Percentiles rank a stretch among this genome's conserved stretches.
Conservation (phyloP, 495 filamentous ascomycete genomes). For the Cercophora newfieldiana region DNA sequence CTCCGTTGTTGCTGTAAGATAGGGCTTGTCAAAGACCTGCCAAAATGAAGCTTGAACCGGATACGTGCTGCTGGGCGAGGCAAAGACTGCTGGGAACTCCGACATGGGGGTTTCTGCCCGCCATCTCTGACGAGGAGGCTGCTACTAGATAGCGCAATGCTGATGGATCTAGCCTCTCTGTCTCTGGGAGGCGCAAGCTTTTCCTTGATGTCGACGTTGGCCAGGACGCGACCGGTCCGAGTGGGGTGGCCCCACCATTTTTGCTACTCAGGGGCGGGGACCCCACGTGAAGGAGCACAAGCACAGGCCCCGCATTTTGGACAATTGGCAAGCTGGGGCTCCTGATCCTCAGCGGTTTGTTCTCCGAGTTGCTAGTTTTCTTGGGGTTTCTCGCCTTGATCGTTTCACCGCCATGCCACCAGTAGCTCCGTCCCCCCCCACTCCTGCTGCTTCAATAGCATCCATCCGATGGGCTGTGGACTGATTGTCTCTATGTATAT, state of each 20-base stretch:
- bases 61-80: no score
- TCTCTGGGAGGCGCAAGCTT: no score
- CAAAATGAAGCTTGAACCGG: no score
- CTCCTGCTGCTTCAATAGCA: not conserved
- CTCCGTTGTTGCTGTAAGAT: no score
- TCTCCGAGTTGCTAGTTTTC: not conserved
- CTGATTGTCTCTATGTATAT: not conserved
- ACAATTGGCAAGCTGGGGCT: not conserved
- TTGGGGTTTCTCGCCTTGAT: not conserved
- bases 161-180: no score
- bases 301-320: slow-evolving; percentile 7
- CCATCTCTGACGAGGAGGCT: no score
- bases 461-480: not conserved
- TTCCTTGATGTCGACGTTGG: no score
- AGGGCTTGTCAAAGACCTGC: no score
- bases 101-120: no score
- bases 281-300: not conserved
- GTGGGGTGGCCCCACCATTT: not conserved
- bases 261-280: not conserved
- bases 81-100: no score
- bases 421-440: not conserved
- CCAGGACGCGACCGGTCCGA: not conserved
- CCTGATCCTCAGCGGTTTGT: slow-evolving; percentile 14
- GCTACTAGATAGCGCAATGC: no score
- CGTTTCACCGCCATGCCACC: not conserved